phyloP scores from a whole-genome alignment of 495 filamentous ascomycete genomes.

The Tricharina praecox region DNA sequence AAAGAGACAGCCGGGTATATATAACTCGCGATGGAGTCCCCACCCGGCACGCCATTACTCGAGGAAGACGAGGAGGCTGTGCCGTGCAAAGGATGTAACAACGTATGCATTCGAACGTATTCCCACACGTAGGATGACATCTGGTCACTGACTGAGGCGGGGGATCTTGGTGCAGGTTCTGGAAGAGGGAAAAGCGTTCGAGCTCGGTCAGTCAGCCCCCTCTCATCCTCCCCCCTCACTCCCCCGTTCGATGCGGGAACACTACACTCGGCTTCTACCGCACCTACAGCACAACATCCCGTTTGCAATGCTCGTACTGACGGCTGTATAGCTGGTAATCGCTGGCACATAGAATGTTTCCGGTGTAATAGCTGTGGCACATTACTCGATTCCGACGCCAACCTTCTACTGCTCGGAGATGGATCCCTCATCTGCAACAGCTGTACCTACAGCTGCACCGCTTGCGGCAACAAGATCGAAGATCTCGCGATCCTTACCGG shows the following conservation, averaged over 20 bases:
- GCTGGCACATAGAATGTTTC: constrained; percentile 99
- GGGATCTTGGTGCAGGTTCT: constrained; percentile 72
- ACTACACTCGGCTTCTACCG: too few relatives aligned
- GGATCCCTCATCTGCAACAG: constrained; percentile 97
- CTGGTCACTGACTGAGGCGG: too few relatives aligned
- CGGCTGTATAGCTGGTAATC: constrained; percentile 57
- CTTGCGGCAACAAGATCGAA: constrained; percentile 94
- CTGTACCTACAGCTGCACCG: constrained; percentile 98
- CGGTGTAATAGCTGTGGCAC: constrained; percentile 93
- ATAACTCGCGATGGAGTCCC: neutral
- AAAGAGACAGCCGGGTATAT: neutral
- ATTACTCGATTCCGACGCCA: constrained; percentile 93
- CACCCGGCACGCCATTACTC: constrained; percentile 53
- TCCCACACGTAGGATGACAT: too few relatives aligned
- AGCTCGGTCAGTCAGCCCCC: constrained; percentile 55
- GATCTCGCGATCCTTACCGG: constrained; percentile 95
- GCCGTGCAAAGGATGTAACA: constrained; percentile 94
- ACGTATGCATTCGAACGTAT: constrained; percentile 52
- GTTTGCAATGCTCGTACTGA: too few relatives aligned
- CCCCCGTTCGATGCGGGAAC: too few relatives aligned
- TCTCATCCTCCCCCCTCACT: neutral
- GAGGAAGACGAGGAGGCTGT: constrained; percentile 80
- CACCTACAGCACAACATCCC: too few relatives aligned
- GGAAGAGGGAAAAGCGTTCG: constrained; percentile 96
- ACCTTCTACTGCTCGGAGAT: constrained; percentile 90